Conservation (phyloP, 768 basidiomycete genomes). For the Stropharia rugosoannulata region DNA sequence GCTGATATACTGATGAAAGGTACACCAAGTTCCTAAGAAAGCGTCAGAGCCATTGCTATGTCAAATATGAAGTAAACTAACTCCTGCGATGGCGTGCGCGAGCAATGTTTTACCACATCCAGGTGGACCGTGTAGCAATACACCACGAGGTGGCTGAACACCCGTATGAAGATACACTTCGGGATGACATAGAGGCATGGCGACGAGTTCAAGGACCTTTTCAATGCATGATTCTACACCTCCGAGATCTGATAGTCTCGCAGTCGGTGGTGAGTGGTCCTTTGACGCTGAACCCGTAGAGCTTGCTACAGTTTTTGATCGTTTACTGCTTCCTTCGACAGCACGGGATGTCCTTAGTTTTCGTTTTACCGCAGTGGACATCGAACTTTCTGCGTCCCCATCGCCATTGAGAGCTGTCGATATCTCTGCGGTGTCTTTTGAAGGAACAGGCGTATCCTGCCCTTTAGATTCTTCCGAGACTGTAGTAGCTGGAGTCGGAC, state of each 20-base stretch:
- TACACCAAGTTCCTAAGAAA: slow-evolving; percentile 76
- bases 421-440: slow-evolving; percentile 6
- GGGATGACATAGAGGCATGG: slow-evolving; percentile 92
- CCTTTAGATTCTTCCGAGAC: slow-evolving; percentile 18
- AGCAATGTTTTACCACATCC: slow-evolving; percentile 96
- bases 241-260: slow-evolving; percentile 82
- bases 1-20: slow-evolving; percentile 96
- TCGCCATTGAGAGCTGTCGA: slow-evolving; percentile 10
- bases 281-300: slow-evolving; percentile 43
- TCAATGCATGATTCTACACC: slow-evolving; percentile 86
- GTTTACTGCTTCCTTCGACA: slow-evolving; percentile 57
- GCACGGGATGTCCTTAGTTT: slow-evolving; percentile 57
- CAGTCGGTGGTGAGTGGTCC: slow-evolving; percentile 70
- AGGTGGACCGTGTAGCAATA: slow-evolving; percentile 91
- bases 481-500: slow-evolving; percentile 17
- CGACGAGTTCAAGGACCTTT: slow-evolving; percentile 94
- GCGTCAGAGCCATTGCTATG: background rate
- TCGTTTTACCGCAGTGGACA: slow-evolving; percentile 47
- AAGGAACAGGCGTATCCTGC: slow-evolving; percentile 10
- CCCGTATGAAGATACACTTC: slow-evolving; percentile 95
- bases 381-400: slow-evolving; percentile 6
- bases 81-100: slow-evolving; percentile 94
- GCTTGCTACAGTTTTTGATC: slow-evolving; percentile 42
- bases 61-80: slow-evolving; percentile 32
- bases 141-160: slow-evolving; percentile 88